These are phyloP conservation scores for Nitzschia sp. DNA, from an alignment of 108 stramenopile species.

Conservation along the genomic window DNA sequence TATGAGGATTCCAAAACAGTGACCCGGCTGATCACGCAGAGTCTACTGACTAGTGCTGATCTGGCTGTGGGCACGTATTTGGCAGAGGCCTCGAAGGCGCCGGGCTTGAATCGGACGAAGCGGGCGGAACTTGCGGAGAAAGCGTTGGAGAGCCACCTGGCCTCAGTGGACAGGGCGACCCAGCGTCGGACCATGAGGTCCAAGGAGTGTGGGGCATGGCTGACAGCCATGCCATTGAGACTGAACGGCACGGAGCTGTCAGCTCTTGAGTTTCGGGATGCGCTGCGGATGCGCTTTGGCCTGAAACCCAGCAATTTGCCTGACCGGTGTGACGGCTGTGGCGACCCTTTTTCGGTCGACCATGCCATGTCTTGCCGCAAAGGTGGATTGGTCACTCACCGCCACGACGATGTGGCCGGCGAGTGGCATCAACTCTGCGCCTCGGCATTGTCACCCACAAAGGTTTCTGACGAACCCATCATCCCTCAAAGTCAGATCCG, in stretches of 20 bases:
- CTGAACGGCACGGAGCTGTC: constrained; percentile 26
- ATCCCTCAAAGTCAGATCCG: constrained; percentile 9
- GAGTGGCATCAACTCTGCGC: constrained; percentile 24
- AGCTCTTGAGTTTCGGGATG: constrained; percentile 26
- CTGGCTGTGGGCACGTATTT: neutral
- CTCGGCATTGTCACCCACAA: neutral
- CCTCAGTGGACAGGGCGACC: neutral
- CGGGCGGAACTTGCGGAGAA: no score
- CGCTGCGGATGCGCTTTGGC: constrained; percentile 16
- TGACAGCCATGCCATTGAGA: no score
- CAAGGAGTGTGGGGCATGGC: no score
- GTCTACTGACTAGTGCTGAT: neutral
- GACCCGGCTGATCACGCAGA: neutral
- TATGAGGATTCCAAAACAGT: no score
- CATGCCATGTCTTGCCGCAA: constrained; percentile 32
- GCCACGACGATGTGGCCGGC: constrained; percentile 7
- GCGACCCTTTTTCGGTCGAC: constrained; percentile 13
- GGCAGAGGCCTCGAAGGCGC: neutral
- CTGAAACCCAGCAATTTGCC: constrained; percentile 16
- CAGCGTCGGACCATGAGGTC: neutral
- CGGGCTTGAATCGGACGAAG: neutral
- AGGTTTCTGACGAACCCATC: constrained; percentile 15
- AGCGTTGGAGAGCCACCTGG: neutral
- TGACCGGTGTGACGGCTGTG: no score
- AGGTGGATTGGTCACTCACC: constrained; percentile 36